Evolutionary conservation across 2,329 filamentous ascomycete genomes (phyloP).

Genomic region (Alternaria ventricosa): DNA sequence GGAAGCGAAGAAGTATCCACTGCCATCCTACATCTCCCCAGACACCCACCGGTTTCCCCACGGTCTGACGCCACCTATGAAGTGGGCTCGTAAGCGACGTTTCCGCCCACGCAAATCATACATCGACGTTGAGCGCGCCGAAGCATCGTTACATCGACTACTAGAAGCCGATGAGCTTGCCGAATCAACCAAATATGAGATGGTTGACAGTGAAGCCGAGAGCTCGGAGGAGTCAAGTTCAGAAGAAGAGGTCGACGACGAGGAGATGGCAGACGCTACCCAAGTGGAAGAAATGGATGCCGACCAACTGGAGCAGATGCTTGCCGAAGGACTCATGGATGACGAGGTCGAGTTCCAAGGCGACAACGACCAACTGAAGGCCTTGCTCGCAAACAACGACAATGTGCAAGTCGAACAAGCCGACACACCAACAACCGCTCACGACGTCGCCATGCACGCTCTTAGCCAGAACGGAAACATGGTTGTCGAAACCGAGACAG

Average conservation of each 20-base stretch:
- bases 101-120: slow-evolving; percentile 85
- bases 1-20: slow-evolving; percentile 58
- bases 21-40: slow-evolving; percentile 75
- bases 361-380: slow-evolving; percentile 40
- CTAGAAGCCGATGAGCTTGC: slow-evolving; percentile 71
- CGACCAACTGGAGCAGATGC: slow-evolving; percentile 45
- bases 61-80: slow-evolving; percentile 86
- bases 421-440: slow-evolving; percentile 43
- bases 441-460: slow-evolving; percentile 49
- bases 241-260: slow-evolving; percentile 49
- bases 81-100: slow-evolving; percentile 79
- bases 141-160: slow-evolving; percentile 77
- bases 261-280: slow-evolving; percentile 50
- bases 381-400: slow-evolving; percentile 31
- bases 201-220: slow-evolving; percentile 56
- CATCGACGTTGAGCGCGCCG: slow-evolving; percentile 84
- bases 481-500: slow-evolving; percentile 38
- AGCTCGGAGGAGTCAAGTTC: slow-evolving; percentile 49
- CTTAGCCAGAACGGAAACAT: slow-evolving; percentile 36
- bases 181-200: slow-evolving; percentile 64
- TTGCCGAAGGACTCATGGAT: slow-evolving; percentile 46
- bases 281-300: slow-evolving; percentile 48
- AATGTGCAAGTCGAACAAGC: slow-evolving; percentile 42
- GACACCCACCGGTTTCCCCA: slow-evolving; percentile 77
- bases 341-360: slow-evolving; percentile 41